Evolutionary conservation across 352 stramenopile species (phyloP).

Genomic region (Globisporangium lucens): DNA sequence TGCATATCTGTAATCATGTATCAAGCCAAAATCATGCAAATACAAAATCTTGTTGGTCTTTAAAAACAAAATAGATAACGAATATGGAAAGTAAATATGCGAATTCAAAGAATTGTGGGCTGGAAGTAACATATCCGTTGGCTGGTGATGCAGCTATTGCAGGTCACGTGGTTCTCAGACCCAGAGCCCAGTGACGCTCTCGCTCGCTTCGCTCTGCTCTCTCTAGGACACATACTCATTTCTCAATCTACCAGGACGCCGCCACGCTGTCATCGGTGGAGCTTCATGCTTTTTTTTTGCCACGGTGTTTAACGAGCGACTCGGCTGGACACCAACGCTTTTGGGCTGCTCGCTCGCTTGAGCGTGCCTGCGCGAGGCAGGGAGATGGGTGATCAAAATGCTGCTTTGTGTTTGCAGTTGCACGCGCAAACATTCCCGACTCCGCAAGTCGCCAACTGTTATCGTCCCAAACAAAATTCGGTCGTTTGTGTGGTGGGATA

Average conservation of each 20-base stretch:
- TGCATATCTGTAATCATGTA: background rate
- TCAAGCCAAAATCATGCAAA: background rate
- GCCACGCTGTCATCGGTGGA: background rate
- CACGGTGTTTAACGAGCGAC: background rate
- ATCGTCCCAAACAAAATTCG: background rate
- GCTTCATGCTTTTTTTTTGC: background rate
- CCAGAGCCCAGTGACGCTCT: background rate
- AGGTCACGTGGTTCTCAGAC: background rate
- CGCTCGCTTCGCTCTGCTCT: background rate
- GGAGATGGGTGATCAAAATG: background rate
- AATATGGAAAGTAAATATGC: background rate
- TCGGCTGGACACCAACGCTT: constrained; percentile 1
- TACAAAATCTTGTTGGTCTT: background rate
- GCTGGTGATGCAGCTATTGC: background rate
- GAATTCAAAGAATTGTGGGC: background rate
- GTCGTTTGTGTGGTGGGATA: background rate
- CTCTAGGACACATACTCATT: background rate
- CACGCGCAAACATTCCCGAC: background rate
- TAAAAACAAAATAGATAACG: background rate
- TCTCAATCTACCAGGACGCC: background rate
- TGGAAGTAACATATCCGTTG: background rate
- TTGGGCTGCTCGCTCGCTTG: background rate
- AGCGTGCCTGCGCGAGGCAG: background rate
- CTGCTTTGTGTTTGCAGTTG: background rate
- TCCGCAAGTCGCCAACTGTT: background rate